A percentile compares a stretch with the other conserved stretches of the same genome.
Evolutionary conservation across 1,139 yeast species (phyloP).

Genomic region (Kluyveromyces marxianus): DNA sequence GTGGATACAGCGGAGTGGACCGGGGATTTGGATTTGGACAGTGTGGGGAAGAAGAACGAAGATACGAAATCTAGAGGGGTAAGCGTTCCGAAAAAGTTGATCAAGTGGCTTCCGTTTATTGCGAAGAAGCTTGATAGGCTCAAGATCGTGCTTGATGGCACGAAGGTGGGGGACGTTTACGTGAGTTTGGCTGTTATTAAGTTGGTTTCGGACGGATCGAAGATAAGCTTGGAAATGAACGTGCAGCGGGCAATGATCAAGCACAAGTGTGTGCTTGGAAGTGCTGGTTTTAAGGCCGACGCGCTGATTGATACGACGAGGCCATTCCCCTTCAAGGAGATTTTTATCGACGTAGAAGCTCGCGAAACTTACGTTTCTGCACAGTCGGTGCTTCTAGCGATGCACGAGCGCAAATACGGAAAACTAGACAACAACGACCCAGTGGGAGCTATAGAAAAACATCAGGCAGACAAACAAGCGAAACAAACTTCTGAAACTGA

Average conservation of each 20-base stretch:
- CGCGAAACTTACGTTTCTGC: conserved; percentile 5
- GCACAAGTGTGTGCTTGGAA: not conserved
- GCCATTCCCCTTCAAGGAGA: conserved; percentile 2
- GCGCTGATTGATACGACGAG: not conserved
- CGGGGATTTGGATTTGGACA: not conserved
- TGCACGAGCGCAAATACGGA: not conserved
- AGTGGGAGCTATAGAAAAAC: too few relatives aligned
- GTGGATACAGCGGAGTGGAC: conserved; percentile 12
- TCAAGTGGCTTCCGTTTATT: not conserved
- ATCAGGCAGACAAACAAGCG: not conserved
- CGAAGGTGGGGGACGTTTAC: conserved; percentile 3
- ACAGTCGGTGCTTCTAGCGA: not conserved
- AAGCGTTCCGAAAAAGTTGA: not conserved
- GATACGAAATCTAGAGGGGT: not conserved
- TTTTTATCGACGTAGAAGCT: conserved; percentile 1
- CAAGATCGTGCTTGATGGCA: conserved; percentile 7
- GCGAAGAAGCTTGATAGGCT: conserved; percentile 1
- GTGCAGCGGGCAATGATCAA: not conserved
- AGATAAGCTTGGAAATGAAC: not conserved
- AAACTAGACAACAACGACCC: not conserved
- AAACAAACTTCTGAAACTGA: not conserved
- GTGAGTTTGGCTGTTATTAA: conserved; percentile 1
- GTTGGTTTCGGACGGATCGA: conserved; percentile 1
- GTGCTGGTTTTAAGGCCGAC: not conserved
- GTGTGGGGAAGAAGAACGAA: not conserved